Percentiles rank a stretch among this genome's conserved stretches.
These are phyloP conservation scores for Blastobotrys serpentis DNA, from an alignment of 1,139 yeast genomes.

Conservation along the genomic window DNA sequence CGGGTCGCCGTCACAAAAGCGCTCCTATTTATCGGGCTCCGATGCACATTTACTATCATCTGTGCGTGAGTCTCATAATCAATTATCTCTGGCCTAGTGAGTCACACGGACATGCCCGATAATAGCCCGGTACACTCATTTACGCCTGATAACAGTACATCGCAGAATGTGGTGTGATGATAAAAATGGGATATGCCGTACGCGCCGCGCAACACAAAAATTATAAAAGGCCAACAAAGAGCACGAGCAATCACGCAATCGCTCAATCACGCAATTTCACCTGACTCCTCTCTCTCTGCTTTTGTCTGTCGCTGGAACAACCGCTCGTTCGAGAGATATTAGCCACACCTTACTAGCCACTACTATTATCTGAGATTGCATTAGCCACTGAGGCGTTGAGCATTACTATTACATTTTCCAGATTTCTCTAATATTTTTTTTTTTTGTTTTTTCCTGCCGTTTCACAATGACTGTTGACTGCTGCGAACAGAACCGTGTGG, in stretches of 20 bases:
- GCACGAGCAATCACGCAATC: slow-evolving; percentile 11
- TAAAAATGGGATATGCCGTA: too few relatives aligned
- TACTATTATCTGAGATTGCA: not conserved
- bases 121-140: too few relatives aligned
- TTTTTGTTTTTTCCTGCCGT: not conserved
- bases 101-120: too few relatives aligned
- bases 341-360: slow-evolving; percentile 5
- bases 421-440: not conserved
- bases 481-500: slow-evolving; percentile 2
- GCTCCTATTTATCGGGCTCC: too few relatives aligned
- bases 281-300: slow-evolving; percentile 5
- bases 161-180: not conserved
- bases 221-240: not conserved
- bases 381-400: not conserved
- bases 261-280: slow-evolving; percentile 13
- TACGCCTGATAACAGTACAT: not conserved
- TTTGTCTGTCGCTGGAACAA: too few relatives aligned
- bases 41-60: too few relatives aligned
- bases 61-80: too few relatives aligned
- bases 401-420: not conserved
- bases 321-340: too few relatives aligned
- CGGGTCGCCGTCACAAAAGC: too few relatives aligned
- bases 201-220: slow-evolving; percentile 4
- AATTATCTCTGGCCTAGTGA: too few relatives aligned
- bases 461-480: slow-evolving; percentile 5